Conservation (phyloP, 2,329 filamentous ascomycete genomes). For the Aspergillus vadensis region DNA sequence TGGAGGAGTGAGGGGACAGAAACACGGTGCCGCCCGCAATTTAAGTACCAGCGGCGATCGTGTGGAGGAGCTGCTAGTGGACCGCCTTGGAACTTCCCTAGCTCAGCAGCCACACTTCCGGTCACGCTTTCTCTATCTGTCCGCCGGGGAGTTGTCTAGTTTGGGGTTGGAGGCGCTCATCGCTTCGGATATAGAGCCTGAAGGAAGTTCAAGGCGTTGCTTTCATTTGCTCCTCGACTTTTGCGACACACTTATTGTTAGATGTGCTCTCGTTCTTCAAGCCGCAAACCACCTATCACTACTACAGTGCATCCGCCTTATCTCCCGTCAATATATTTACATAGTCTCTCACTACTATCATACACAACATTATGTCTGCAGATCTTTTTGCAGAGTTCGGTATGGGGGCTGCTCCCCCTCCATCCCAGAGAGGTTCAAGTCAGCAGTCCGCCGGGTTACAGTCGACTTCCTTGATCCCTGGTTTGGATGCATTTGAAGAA, state of each 20-base stretch:
- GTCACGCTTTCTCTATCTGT: neutral
- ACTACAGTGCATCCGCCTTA: neutral
- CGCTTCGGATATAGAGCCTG: neutral
- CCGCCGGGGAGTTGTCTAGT: no score
- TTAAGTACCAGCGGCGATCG: constrained; percentile 5
- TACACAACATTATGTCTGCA: constrained; percentile 50
- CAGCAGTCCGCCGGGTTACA: constrained; percentile 16
- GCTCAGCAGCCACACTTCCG: neutral
- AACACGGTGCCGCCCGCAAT: constrained; percentile 1
- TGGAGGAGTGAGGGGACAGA: neutral
- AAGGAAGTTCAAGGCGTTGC: neutral
- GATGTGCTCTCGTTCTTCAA: neutral
- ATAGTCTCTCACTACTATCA: neutral
- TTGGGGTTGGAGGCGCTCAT: no score
- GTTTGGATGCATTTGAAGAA: constrained; percentile 26
- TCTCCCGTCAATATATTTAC: neutral
- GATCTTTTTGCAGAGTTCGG: constrained; percentile 58
- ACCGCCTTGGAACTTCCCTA: neutral
- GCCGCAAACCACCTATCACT: neutral
- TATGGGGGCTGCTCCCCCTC: constrained; percentile 22
- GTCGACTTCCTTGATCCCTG: constrained; percentile 26
- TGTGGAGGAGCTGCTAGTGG: neutral
- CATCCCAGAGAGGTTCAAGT: constrained; percentile 13
- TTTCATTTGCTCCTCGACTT: neutral
- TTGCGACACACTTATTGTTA: neutral